Percentiles rank a stretch among this genome's conserved stretches.
Conservation (phyloP, 805 yeast species). For the baker's yeast (Saccharomyces cerevisiae) region DNA sequence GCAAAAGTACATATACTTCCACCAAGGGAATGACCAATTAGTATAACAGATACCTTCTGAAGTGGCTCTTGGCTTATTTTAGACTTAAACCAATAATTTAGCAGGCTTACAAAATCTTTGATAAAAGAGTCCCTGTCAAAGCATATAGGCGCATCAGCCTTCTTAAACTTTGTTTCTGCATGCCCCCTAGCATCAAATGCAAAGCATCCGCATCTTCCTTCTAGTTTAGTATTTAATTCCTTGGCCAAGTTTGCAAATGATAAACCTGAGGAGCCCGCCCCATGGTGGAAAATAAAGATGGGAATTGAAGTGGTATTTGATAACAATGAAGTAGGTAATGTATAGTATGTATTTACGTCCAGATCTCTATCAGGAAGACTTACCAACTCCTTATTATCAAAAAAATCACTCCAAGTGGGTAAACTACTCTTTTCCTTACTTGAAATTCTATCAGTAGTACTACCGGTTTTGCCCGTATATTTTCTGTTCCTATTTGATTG, state of each 20-base stretch:
- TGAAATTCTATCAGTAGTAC: neutral
- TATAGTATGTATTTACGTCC: slow-evolving; percentile 48
- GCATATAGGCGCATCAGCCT: slow-evolving; percentile 22
- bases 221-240: slow-evolving; percentile 25
- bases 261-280: slow-evolving; percentile 86
- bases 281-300: slow-evolving; percentile 75
- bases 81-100: slow-evolving; percentile 33
- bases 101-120: slow-evolving; percentile 47
- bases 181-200: slow-evolving; percentile 83
- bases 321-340: slow-evolving; percentile 36
- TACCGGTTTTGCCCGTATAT: neutral
- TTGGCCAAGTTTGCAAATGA: slow-evolving; percentile 56
- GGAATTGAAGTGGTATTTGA: slow-evolving; percentile 34
- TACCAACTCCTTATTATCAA: slow-evolving; percentile 12
- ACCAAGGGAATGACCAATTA: slow-evolving; percentile 89
- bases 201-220: slow-evolving; percentile 51
- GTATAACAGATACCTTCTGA: slow-evolving; percentile 34
- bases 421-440: neutral
- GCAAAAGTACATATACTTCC: slow-evolving; percentile 71
- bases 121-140: slow-evolving; percentile 45
- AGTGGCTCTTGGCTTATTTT: slow-evolving; percentile 1
- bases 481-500: neutral
- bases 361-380: slow-evolving; percentile 11
- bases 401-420: slow-evolving; percentile 21
- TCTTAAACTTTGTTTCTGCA: slow-evolving; percentile 41